Evolutionary conservation across 257 asterid genomes (phyloP).

Genomic region (Mitragyna speciosa): DNA sequence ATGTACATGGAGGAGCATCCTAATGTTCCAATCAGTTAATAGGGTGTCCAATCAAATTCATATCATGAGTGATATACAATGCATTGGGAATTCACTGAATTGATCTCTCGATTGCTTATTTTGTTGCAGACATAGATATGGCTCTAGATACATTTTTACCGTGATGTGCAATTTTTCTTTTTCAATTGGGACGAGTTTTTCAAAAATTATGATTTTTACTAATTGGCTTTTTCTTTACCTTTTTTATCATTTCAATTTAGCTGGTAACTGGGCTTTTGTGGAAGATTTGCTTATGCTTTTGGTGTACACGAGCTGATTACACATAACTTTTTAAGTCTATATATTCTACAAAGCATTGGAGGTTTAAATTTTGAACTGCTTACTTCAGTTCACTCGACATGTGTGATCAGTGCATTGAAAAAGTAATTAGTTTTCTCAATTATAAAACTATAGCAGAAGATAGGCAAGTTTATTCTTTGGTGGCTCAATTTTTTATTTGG

Average conservation of each 20-base stretch:
- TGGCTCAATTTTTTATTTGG: too few relatives aligned
- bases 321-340: too few relatives aligned
- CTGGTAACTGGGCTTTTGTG: constrained; percentile 22
- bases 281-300: constrained; percentile 27
- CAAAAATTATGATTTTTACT: constrained; percentile 20
- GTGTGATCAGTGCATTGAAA: too few relatives aligned
- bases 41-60: constrained; percentile 21
- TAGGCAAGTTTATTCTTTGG: too few relatives aligned
- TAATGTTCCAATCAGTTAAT: constrained; percentile 2
- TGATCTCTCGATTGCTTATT: constrained; percentile 13
- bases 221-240: not conserved
- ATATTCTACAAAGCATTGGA: too few relatives aligned
- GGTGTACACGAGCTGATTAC: constrained; percentile 17
- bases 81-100: constrained; percentile 29
- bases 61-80: constrained; percentile 22
- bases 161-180: constrained; percentile 22
- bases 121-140: constrained; percentile 24
- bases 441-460: too few relatives aligned
- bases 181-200: constrained; percentile 4
- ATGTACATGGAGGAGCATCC: constrained; percentile 18
- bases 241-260: constrained; percentile 14
- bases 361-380: too few relatives aligned
- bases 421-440: too few relatives aligned
- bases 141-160: not conserved
- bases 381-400: too few relatives aligned